These are phyloP conservation scores for Chlorencoelia australis DNA, from an alignment of 2,329 filamentous ascomycete genomes.

Conservation along the genomic window DNA sequence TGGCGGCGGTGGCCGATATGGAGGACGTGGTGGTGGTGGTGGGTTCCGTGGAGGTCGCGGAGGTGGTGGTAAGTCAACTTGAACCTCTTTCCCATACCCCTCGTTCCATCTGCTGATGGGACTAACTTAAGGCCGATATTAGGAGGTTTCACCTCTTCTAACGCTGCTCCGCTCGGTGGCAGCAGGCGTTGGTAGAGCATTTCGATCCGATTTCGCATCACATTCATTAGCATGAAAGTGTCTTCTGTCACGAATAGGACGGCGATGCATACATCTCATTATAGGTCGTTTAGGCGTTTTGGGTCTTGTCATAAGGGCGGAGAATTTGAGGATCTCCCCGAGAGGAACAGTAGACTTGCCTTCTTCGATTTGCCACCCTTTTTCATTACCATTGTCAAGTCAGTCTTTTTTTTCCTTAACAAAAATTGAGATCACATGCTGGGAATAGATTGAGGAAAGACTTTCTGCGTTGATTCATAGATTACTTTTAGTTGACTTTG, in stretches of 20 bases:
- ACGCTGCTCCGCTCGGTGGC: conserved; percentile 45
- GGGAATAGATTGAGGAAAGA: too few species aligned
- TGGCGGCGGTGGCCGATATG: conserved; percentile 28
- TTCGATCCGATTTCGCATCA: conserved; percentile 11
- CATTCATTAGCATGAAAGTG: conserved; percentile 3
- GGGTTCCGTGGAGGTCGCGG: conserved; percentile 45
- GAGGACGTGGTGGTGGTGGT: conserved; percentile 35
- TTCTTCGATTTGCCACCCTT: too few species aligned
- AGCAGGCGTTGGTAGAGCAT: conserved; percentile 44
- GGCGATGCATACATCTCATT: conserved; percentile 18
- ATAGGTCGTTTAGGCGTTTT: conserved; percentile 26
- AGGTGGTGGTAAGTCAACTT: conserved; percentile 35
- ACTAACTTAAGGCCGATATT: conserved; percentile 29
- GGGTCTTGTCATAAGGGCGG: conserved; percentile 15
- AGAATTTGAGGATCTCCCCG: too few species aligned
- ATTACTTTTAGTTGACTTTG: too few species aligned
- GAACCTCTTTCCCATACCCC: conserved; percentile 11
- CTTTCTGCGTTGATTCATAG: too few species aligned
- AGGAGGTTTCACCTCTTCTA: conserved; percentile 45
- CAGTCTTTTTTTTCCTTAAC: too few species aligned
- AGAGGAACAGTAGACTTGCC: too few species aligned
- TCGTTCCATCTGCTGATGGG: conserved; percentile 27
- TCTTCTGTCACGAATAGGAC: conserved; percentile 5
- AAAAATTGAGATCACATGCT: too few species aligned
- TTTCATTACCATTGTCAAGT: too few species aligned